Percentiles rank a stretch among this genome's conserved stretches.
Conservation (phyloP, 495 filamentous ascomycete species). For the Xylaria flabelliformis region DNA sequence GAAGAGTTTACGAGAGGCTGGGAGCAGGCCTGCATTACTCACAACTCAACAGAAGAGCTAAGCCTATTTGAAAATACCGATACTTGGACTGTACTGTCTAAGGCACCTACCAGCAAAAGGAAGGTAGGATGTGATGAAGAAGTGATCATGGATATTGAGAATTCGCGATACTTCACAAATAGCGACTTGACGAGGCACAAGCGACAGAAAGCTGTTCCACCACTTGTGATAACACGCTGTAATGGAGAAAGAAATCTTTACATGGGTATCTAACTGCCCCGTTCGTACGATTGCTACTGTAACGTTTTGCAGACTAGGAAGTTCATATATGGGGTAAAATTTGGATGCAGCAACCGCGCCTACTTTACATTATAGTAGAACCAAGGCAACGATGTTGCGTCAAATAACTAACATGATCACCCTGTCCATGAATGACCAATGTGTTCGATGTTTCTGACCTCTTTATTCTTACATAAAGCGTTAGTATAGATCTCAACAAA, state of each 20-base stretch:
- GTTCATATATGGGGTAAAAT: neutral
- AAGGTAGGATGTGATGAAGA: neutral
- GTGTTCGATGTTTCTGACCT: neutral
- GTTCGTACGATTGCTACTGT: neutral
- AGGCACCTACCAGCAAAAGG: neutral
- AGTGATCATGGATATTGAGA: neutral
- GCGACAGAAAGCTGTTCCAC: neutral
- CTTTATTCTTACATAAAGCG: neutral
- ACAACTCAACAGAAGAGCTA: constrained; percentile 29
- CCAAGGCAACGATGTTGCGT: neutral
- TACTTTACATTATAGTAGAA: neutral
- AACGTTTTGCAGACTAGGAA: neutral
- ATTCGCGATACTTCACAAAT: neutral
- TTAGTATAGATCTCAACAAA: neutral
- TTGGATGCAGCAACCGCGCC: neutral
- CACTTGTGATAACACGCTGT: neutral
- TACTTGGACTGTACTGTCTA: neutral
- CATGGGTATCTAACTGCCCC: neutral
- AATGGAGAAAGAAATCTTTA: neutral
- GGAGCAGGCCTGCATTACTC: constrained; percentile 24
- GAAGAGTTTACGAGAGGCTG: constrained; percentile 24
- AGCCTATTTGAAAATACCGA: neutral
- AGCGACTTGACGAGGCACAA: neutral
- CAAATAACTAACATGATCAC: neutral
- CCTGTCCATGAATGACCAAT: neutral